Evolutionary conservation across 2,329 filamentous ascomycete species (phyloP), one percentile per base, ranked within the genome.

Genomic region (Lecanoromycetidae sp.): DNA sequence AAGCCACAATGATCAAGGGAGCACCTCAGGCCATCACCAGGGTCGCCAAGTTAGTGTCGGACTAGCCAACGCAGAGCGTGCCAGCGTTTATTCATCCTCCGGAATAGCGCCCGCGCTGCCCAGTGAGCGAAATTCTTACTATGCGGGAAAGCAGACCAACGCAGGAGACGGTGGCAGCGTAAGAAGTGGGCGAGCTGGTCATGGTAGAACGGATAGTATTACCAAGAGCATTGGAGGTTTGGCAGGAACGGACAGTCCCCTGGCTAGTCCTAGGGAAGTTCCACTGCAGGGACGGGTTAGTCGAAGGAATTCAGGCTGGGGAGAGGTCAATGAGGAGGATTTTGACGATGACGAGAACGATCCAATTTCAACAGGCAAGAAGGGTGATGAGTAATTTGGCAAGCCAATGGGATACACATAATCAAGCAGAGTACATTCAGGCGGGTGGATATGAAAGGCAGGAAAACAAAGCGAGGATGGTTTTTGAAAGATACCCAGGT

Each of bases 81-180:
- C 74, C 9, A 80, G 76, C 55, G 65, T 95, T 44, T 94, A 94
- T 66, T 87, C 84, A 0, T 74, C 80, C 0, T 80, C 82, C 0
- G 84, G 83, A 12, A 71, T 78, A 3, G 75, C 75, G 1, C 79
- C 81, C 5, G 75, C 77, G 10, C 64, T 85, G 6, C 70, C 76
- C 5, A 82, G 82, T 49, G 88, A 94, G 58, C 75, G 88, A 40
- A 90, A 83, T 61, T 93, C 85, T 63, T 76, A 83, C 53, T 90
- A 94, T 58, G 77, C 82, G 23, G 77, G 78, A 50, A 76, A 70
- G 57, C 70, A 71, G 52, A 63, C 60, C 17, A 60, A 47, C 36
- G 23, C 61, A 38, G 77, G 74, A 4, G 86, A 94, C 55, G 84
- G 77, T 1, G 79, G 80, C 8, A 94, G 87, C 58, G 70, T 93